Evolutionary conservation across 1,139 yeast genomes (phyloP).

Genomic region (Candida sanyaensis): DNA sequence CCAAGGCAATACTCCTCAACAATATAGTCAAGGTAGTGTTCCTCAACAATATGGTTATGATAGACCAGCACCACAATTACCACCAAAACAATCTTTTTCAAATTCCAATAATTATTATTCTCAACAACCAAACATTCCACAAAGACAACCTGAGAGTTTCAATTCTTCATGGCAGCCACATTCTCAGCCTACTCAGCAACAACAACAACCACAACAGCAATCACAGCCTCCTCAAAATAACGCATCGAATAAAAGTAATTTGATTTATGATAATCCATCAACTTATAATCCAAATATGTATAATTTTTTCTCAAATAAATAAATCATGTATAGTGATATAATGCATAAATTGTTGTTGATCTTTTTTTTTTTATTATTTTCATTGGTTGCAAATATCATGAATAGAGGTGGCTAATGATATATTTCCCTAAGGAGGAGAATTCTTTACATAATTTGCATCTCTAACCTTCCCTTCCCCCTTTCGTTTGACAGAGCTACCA

Average conservation of each 20-base stretch:
- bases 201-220: conserved; percentile 12
- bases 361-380: too few relatives aligned
- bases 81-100: conserved; percentile 18
- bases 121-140: conserved; percentile 1
- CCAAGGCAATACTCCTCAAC: too few relatives aligned
- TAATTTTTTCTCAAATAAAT: conserved; percentile 33
- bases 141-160: not conserved
- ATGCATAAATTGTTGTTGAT: too few relatives aligned
- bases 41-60: conserved; percentile 4
- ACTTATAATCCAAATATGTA: conserved; percentile 52
- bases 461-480: too few relatives aligned
- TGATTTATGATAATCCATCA: conserved; percentile 51
- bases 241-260: conserved; percentile 15
- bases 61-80: conserved; percentile 20
- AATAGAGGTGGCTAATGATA: too few relatives aligned
- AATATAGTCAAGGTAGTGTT: too few relatives aligned
- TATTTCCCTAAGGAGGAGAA: too few relatives aligned
- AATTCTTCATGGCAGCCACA: conserved; percentile 10
- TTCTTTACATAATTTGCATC: too few relatives aligned
- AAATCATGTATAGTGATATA: not conserved
- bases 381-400: not conserved
- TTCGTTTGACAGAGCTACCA: too few relatives aligned
- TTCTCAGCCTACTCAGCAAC: conserved; percentile 11
- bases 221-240: conserved; percentile 6
- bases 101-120: not conserved